These are phyloP conservation scores for Chytridium lagenaria DNA, from an alignment of 371 early-diverging fungal species.

Conservation along the genomic window DNA sequence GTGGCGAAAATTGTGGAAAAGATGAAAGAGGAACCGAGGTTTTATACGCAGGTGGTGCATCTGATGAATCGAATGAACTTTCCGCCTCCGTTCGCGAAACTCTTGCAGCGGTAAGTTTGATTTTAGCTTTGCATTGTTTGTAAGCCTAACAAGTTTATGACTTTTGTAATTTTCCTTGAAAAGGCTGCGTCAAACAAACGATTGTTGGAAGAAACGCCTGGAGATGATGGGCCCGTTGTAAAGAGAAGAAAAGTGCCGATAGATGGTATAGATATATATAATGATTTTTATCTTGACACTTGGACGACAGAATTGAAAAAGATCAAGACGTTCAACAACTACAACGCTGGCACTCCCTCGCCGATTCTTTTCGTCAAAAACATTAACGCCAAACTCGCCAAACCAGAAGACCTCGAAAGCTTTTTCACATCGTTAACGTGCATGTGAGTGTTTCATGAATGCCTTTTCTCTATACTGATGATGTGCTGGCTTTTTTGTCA, in stretches of 20 bases:
- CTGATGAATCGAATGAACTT: constrained; percentile 14
- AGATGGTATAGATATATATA: not conserved
- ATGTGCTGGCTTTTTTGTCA: not conserved
- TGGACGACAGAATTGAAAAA: not conserved
- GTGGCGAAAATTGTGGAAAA: not conserved
- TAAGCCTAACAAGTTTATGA: not conserved
- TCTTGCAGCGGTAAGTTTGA: not conserved
- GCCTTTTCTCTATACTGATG: not conserved
- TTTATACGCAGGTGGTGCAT: not conserved
- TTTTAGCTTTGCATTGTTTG: not conserved
- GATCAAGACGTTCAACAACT: not conserved
- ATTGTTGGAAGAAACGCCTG: not conserved
- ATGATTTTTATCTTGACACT: not conserved
- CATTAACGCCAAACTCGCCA: not conserved
- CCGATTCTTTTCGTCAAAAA: not conserved
- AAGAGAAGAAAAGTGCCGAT: not conserved
- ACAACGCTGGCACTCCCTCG: not conserved
- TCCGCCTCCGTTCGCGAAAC: not conserved
- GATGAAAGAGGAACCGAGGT: not conserved
- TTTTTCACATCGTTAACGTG: not conserved
- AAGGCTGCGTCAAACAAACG: not conserved
- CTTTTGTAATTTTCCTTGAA: not conserved
- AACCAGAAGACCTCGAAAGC: not conserved
- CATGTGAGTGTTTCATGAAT: not conserved
- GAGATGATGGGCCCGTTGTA: not conserved